Evolutionary conservation across 495 filamentous ascomycete species (phyloP), one percentile per base, ranked within the genome.

Genomic region (Mytilinidion resinicola): DNA sequence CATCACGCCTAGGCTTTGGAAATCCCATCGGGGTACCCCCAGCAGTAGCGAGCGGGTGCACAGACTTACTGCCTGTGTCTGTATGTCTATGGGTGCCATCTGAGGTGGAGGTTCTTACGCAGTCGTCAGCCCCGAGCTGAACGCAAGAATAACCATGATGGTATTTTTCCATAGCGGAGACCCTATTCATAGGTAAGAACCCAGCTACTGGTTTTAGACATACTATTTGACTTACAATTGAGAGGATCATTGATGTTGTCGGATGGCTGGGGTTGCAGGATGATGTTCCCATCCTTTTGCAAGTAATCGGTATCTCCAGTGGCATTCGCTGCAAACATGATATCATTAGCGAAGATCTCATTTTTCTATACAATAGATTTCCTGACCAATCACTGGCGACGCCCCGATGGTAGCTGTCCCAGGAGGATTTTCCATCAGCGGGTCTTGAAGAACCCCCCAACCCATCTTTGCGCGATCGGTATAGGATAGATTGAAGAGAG

Each of bases 251-350:
- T 96, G 21, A 78, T 74, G 1, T 87, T 89, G 43, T 96, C 89
- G 43, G 96, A 90, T 0, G 93, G 93, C 65, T 97, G 93, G 0
- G 92, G 92, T 0, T 95, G 85, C 11, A 98, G 75, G 53, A 98
- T 88, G 61, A 96, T 90, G 51, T 83, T 82, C 36, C 92, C 93
- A 71, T 96, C 84, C n/a, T 57, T 51, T 49, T 65, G 60, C 43
- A 65, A 36, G 8, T 39, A 20, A 9, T 44, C 57, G 4, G 50
- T 37, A 39, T 61, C 54, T n/a, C 15, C 38, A 3, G 33, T 19
- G 11, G 44, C 4, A 3, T 64, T 38, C 9, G 50, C 61, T 60
- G 43, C 7, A 44, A 19, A 20, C 9, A 6, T 34, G 41, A 4
- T 21, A 34, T 21, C 21, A 34, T 1, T 5, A 7, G 1, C 1